These are phyloP conservation scores for Kalanchoe fedtschenkoi DNA, from an alignment of 164 flowering plant genomes.

Conservation along the genomic window DNA sequence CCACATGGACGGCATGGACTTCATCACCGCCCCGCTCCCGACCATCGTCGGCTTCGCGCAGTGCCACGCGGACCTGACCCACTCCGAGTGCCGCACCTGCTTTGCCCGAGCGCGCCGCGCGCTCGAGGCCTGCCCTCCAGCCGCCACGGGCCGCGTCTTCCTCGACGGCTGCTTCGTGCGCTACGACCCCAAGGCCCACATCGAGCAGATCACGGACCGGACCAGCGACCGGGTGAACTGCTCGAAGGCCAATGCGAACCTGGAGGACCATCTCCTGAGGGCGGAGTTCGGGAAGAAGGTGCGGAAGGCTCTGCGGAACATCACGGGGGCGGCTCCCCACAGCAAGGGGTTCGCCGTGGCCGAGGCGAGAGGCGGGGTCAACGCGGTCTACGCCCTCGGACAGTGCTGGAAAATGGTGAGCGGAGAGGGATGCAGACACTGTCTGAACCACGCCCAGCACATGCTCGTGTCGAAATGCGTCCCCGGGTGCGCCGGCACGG, in stretches of 20 bases:
- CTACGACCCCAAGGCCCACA: slow-evolving; percentile 14
- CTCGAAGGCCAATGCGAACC: neutral
- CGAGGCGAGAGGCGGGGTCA: slow-evolving; percentile 9
- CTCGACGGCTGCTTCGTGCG: slow-evolving; percentile 26
- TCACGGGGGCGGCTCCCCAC: slow-evolving; percentile 13
- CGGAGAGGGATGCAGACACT: slow-evolving; percentile 14
- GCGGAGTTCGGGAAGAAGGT: slow-evolving; percentile 16
- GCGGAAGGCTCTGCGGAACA: slow-evolving; percentile 9
- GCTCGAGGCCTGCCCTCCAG: slow-evolving; percentile 16
- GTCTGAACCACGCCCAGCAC: slow-evolving; percentile 16
- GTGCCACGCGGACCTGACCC: slow-evolving; percentile 17
- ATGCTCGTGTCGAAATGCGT: slow-evolving; percentile 10
- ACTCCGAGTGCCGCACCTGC: slow-evolving; percentile 16
- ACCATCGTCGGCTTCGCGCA: slow-evolving; percentile 13
- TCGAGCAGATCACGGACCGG: neutral
- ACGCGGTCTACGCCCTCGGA: slow-evolving; percentile 17
- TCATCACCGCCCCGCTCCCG: neutral
- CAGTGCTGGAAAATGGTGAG: slow-evolving; percentile 28
- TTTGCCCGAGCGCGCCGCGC: slow-evolving; percentile 1
- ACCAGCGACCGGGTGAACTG: slow-evolving; percentile 11
- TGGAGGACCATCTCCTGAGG: neutral
- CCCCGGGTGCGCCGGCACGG: slow-evolving; percentile 21
- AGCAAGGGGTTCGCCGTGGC: slow-evolving; percentile 24
- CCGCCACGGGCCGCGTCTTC: slow-evolving; percentile 10
- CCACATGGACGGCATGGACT: neutral